A percentile compares a stretch with the other conserved stretches of the same genome.
Evolutionary conservation across 129 eudicot species (phyloP).

Genomic region (Pseudognaphalium luteoalbum): DNA sequence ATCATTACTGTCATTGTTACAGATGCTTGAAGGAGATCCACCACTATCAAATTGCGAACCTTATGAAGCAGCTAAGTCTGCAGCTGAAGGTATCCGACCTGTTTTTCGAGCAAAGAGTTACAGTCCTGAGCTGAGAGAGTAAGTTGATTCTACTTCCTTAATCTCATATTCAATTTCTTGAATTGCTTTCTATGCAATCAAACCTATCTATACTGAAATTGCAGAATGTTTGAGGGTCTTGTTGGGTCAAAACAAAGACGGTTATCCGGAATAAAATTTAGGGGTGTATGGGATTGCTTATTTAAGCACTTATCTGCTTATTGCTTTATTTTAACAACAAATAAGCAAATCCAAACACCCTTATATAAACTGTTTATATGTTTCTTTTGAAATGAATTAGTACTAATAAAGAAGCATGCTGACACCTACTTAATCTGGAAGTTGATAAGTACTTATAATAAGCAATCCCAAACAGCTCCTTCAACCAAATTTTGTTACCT

Average conservation of each 20-base stretch:
- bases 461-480: no score
- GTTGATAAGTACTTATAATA: no score
- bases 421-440: background rate
- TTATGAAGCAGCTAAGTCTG: constrained; percentile 91
- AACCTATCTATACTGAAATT: background rate
- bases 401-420: no score
- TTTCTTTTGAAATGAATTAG: background rate
- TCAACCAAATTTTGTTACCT: no score
- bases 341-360: no score
- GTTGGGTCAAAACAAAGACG: background rate
- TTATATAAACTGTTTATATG: background rate
- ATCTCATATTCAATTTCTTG: constrained; percentile 17
- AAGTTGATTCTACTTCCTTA: constrained; percentile 34
- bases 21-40: constrained; percentile 99
- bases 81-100: constrained; percentile 89
- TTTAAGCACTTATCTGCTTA: no score
- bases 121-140: constrained; percentile 72
- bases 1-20: constrained; percentile 29
- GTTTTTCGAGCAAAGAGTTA: constrained; percentile 62
- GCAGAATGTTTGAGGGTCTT: background rate
- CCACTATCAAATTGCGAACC: constrained; percentile 81
- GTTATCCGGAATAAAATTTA: no score
- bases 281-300: no score
- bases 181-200: constrained; percentile 15
- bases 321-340: no score